phyloP scores from a whole-genome alignment of 768 basidiomycete species.

The Lactarius quietus region DNA sequence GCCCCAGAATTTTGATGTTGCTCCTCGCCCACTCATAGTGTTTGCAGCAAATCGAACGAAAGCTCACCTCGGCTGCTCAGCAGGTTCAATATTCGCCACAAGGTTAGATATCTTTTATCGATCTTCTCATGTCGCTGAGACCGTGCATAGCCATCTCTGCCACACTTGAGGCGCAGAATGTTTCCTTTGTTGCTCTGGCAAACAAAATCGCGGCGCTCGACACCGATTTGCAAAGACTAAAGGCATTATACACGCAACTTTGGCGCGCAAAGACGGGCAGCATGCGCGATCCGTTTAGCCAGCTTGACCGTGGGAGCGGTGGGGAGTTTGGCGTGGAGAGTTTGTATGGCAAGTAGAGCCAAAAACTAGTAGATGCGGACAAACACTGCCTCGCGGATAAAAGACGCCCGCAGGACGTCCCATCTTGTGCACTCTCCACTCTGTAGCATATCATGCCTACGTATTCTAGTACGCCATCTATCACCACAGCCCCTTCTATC shows the following conservation, averaged over 20 bases:
- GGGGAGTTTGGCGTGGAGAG: slow-evolving; percentile 49
- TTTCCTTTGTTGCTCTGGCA: slow-evolving; percentile 72
- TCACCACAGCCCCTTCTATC: neutral
- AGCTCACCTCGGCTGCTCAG: slow-evolving; percentile 61
- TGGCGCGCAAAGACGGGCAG: slow-evolving; percentile 82
- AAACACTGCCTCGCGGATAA: neutral
- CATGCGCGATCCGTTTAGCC: slow-evolving; percentile 77
- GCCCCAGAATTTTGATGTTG: neutral
- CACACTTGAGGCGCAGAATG: slow-evolving; percentile 76
- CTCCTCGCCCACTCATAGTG: neutral
- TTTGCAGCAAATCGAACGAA: slow-evolving; percentile 76
- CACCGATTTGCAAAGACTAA: slow-evolving; percentile 72
- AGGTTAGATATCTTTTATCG: slow-evolving; percentile 39
- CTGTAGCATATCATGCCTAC: neutral
- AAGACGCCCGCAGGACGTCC: neutral
- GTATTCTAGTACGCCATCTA: neutral
- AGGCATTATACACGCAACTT: slow-evolving; percentile 67
- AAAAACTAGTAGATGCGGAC: neutral
- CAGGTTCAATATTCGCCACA: slow-evolving; percentile 72
- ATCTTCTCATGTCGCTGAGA: slow-evolving; percentile 10
- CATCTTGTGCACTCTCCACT: too few relatives aligned
- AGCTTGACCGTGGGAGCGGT: slow-evolving; percentile 38
- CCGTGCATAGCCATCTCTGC: slow-evolving; percentile 57
- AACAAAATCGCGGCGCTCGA: slow-evolving; percentile 72
- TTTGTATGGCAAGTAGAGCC: slow-evolving; percentile 38